phyloP scores from a whole-genome alignment of 1,139 yeast species.

The Scheffersomyces segobiensis region DNA sequence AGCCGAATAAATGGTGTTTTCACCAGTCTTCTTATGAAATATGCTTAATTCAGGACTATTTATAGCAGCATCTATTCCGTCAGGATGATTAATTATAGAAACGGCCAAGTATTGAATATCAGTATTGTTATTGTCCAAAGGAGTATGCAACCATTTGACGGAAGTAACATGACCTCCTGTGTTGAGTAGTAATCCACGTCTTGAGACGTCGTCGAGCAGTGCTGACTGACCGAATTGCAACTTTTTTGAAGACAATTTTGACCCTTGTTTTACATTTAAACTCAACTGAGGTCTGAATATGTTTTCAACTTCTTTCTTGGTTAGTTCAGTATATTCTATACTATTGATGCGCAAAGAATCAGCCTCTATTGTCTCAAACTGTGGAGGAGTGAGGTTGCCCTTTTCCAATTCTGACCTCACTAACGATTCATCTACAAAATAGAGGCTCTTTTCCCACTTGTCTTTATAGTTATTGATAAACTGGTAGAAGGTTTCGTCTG shows the following conservation, averaged over 20 bases:
- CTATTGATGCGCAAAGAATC: constrained; percentile 5
- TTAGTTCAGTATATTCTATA: neutral
- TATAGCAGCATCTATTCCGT: constrained; percentile 24
- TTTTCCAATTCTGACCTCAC: constrained; percentile 7
- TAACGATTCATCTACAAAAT: constrained; percentile 29
- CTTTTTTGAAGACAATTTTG: neutral
- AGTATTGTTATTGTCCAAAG: constrained; percentile 17
- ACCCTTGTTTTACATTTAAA: constrained; percentile 5
- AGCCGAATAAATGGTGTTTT: constrained; percentile 28
- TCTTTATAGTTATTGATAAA: constrained; percentile 26
- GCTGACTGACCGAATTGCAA: constrained; percentile 8
- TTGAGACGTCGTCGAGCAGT: constrained; percentile 14
- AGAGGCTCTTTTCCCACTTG: constrained; percentile 37
- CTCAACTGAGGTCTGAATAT: constrained; percentile 2
- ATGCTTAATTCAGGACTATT: constrained; percentile 36
- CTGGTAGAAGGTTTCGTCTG: constrained; percentile 30
- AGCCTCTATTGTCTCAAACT: constrained; percentile 2
- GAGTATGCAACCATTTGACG: constrained; percentile 51
- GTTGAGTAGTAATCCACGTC: constrained; percentile 50
- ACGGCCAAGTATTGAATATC: constrained; percentile 49
- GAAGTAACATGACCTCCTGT: constrained; percentile 59
- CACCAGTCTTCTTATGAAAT: constrained; percentile 14
- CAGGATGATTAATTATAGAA: constrained; percentile 37
- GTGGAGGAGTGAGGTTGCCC: constrained; percentile 7
- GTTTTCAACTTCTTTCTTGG: neutral